A percentile compares a stretch with the other conserved stretches of the same genome.
These are phyloP conservation scores for Diplodia corticola DNA, from an alignment of 2,329 filamentous ascomycete genomes.

Conservation along the genomic window DNA sequence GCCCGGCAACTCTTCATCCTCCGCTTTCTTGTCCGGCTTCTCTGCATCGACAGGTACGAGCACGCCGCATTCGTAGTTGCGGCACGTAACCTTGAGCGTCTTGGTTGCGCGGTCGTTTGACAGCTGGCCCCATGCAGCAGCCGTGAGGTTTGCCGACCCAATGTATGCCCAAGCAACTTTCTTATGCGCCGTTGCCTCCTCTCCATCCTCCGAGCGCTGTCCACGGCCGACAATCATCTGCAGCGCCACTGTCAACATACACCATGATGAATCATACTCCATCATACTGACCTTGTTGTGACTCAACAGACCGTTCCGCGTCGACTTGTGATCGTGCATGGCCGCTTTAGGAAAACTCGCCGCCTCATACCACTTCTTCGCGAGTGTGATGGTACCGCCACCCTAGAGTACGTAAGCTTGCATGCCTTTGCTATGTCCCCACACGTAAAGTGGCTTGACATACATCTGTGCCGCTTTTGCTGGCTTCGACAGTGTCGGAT, in stretches of 20 bases:
- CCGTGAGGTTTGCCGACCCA: conserved; percentile 88
- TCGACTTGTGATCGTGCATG: conserved; percentile 74
- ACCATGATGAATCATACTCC: conserved; percentile 35
- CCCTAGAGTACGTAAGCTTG: background rate
- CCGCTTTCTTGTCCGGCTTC: conserved; percentile 21
- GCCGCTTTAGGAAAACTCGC: conserved; percentile 69
- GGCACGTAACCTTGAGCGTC: conserved; percentile 73
- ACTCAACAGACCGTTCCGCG: conserved; percentile 71
- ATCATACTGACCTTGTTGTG: conserved; percentile 68
- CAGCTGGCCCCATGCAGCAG: conserved; percentile 88
- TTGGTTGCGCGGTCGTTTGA: conserved; percentile 68
- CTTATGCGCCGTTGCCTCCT: conserved; percentile 27
- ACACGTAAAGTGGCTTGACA: background rate
- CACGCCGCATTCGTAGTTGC: conserved; percentile 96
- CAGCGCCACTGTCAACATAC: background rate
- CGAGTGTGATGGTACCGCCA: conserved; percentile 82
- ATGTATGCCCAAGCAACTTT: conserved; percentile 74
- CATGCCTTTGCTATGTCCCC: no score
- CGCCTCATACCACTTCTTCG: conserved; percentile 69
- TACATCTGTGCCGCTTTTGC: conserved; percentile 30
- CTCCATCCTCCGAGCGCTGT: conserved; percentile 41
- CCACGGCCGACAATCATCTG: conserved; percentile 41
- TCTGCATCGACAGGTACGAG: conserved; percentile 60
- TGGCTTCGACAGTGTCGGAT: conserved; percentile 54
- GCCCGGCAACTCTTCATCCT: conserved; percentile 37